Conservation (phyloP, 345 rosid species). For the Tarenaya hassleriana region DNA sequence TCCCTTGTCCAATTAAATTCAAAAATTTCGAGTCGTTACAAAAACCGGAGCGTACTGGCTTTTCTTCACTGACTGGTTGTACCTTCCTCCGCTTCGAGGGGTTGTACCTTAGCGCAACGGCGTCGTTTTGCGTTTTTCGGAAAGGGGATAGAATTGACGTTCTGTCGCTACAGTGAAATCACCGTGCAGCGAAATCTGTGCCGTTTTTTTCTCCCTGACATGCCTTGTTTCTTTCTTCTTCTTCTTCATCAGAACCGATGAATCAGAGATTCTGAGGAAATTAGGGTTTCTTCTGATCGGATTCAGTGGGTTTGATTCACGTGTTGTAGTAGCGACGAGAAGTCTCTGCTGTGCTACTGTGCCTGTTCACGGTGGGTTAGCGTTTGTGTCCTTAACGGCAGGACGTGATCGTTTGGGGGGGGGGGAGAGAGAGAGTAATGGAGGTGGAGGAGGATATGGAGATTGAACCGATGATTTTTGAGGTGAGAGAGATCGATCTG, state of each 20-base stretch:
- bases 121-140: constrained; percentile 22
- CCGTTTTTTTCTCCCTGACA: no score
- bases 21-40: constrained; percentile 30
- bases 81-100: constrained; percentile 11
- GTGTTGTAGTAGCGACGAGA: constrained; percentile 4
- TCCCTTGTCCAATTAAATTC: constrained; percentile 23
- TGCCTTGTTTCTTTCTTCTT: constrained; percentile 27
- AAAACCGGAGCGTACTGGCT: constrained; percentile 11
- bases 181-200: constrained; percentile 13
- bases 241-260: constrained; percentile 20
- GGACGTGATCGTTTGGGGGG: constrained; percentile 20
- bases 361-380: constrained; percentile 1
- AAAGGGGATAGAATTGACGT: constrained; percentile 11
- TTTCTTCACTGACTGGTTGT: constrained; percentile 19
- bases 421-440: constrained; percentile 23
- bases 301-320: constrained; percentile 9
- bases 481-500: constrained; percentile 69
- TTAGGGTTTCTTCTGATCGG: constrained; percentile 31
- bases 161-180: constrained; percentile 22
- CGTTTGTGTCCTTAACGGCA: constrained; percentile 18
- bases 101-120: constrained; percentile 30
- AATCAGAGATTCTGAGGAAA: constrained; percentile 18
- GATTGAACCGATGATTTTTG: constrained; percentile 49
- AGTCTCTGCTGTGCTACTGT: background rate
- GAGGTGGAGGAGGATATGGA: constrained; percentile 39